Base-by-base conservation (phyloP, 2,329 filamentous ascomycete genomes). In the Kalaharituber pfeilii region DNA sequence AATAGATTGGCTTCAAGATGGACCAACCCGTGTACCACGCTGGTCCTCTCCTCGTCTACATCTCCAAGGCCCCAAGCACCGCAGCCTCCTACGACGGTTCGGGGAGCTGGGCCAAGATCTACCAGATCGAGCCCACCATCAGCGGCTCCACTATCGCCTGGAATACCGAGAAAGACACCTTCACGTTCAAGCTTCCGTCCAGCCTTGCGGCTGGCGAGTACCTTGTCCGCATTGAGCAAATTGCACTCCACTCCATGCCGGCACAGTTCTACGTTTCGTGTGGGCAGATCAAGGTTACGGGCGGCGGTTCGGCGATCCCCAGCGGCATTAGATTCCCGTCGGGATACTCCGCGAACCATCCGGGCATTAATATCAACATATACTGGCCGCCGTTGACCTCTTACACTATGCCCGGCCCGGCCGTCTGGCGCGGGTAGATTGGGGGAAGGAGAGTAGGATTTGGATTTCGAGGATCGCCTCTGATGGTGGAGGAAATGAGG, bases 61-160 rank as follows among this genome's bases (percentile, higher is more conserved):
- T 72, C 64, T 69, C 68, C 42, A 67, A 68, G 59, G 77, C 73
- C 53, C 71, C 82, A 56, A 76, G 79, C 67, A 80, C 78, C 64
- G 74, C 83, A 55, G 76, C 81, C 62, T 73, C 72, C 44, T 80
- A 82, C 63, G 81, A 86, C 67, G 80, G 81, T 58, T 75, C 81
- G 51, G 74, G 67, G 7, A 51, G 61, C 24, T 68, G 67, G 66
- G 66, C 67, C 49, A 68, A 68, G 56, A 67, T 67, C 63, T 69
- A 63, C 26, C 65, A 68, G 42, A 57, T 67, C 18, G 66, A 65
- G 6, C 67, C 66, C 0, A 62, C 57, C 18, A n/a, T 53, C 51
- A 29, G n/a, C 26, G 20, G 20, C 29, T 20, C 20, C 2, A 30
- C 44, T 1, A n/a, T 44, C 22, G 39, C 36, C 25, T 60, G 58